Evolutionary conservation across 768 basidiomycete genomes (phyloP).

Genomic region (Hemileccinum rubropunctum): DNA sequence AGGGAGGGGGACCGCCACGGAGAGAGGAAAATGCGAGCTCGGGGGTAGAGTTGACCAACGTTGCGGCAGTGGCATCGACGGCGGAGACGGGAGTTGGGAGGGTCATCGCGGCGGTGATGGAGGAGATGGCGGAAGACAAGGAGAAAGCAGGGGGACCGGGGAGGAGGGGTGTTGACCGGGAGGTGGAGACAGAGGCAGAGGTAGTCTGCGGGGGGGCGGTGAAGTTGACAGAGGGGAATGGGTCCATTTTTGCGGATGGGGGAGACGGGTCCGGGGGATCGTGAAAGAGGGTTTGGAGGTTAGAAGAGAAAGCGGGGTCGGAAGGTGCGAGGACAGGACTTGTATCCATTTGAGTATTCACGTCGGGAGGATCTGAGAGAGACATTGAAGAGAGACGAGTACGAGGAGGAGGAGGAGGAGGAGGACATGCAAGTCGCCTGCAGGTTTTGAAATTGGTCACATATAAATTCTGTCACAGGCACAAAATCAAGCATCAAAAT

Average conservation of each 20-base stretch:
- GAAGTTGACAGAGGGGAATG: conserved; percentile 40
- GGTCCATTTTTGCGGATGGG: conserved; percentile 27
- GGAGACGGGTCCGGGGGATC: not conserved
- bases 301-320: conserved; percentile 12
- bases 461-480: conserved; percentile 37
- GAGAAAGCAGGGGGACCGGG: conserved; percentile 30
- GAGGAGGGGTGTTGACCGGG: conserved; percentile 38
- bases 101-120: conserved; percentile 3
- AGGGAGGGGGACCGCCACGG: not conserved
- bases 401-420: conserved; percentile 5
- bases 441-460: conserved; percentile 17
- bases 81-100: no score
- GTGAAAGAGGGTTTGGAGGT: not conserved
- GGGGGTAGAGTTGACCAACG: conserved; percentile 17
- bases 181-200: not conserved
- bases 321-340: conserved; percentile 12
- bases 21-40: conserved; percentile 28
- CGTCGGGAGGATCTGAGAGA: conserved; percentile 12
- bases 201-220: conserved; percentile 26
- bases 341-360: conserved; percentile 20
- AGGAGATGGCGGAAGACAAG: conserved; percentile 5
- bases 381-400: conserved; percentile 9
- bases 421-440: conserved; percentile 21
- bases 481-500: conserved; percentile 30
- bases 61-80: conserved; percentile 17